phyloP scores from a whole-genome alignment of 2,329 filamentous ascomycete genomes.

The Ophiostoma sp. region DNA sequence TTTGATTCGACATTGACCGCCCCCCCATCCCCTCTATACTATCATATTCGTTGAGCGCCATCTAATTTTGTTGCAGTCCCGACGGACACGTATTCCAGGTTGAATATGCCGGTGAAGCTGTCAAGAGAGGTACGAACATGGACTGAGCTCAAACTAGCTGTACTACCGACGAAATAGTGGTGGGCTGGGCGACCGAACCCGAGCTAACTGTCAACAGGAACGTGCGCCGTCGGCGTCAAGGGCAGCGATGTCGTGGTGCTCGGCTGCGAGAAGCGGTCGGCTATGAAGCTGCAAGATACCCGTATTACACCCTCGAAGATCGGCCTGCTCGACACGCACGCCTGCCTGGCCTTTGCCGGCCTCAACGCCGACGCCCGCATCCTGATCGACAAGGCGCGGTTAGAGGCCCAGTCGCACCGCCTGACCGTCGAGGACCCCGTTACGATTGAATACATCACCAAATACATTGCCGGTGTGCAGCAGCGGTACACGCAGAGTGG shows the following conservation, averaged over 20 bases:
- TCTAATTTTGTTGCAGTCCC: conserved; percentile 56
- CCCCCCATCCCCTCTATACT: background rate
- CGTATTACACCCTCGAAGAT: conserved; percentile 99
- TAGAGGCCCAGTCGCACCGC: conserved; percentile 96
- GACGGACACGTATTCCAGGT: conserved; percentile 99
- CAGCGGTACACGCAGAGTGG: conserved; percentile 98
- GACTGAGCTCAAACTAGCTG: background rate
- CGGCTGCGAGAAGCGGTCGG: conserved; percentile 96
- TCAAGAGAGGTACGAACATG: conserved; percentile 73
- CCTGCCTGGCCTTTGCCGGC: conserved; percentile 93
- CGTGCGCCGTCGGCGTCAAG: conserved; percentile 96
- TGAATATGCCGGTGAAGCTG: conserved; percentile 97
- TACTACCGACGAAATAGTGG: background rate
- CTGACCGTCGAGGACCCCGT: conserved; percentile 96
- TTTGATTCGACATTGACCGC: background rate
- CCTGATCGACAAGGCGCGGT: conserved; percentile 92
- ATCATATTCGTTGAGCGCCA: conserved; percentile 5
- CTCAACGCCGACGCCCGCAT: conserved; percentile 97
- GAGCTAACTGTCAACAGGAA: conserved; percentile 52
- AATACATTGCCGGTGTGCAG: conserved; percentile 96
- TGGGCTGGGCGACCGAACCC: background rate
- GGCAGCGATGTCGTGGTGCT: conserved; percentile 90
- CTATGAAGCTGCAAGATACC: conserved; percentile 99
- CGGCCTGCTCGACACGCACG: conserved; percentile 83
- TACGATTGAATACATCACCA: conserved; percentile 98